Evolutionary conservation across 2,329 filamentous ascomycete genomes (phyloP).

Genomic region (Huntiella savannae): DNA sequence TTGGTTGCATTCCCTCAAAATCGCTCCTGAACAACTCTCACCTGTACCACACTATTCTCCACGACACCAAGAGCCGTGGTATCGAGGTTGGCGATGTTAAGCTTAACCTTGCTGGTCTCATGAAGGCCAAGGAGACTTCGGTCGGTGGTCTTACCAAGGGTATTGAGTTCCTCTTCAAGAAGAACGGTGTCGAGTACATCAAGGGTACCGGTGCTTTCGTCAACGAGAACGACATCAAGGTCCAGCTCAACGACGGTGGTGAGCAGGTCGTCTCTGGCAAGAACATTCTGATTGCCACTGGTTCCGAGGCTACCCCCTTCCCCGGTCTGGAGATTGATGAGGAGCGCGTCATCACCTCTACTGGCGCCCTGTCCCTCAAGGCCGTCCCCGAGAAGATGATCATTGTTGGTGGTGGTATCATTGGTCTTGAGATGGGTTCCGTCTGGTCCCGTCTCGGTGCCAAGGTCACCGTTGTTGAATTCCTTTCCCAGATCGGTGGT

Average conservation of each 20-base stretch:
- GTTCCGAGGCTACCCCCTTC: slow-evolving; percentile 88
- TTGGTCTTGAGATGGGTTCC: slow-evolving; percentile 94
- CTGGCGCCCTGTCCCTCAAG: slow-evolving; percentile 73
- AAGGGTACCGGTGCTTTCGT: slow-evolving; percentile 80
- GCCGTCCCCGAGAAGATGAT: slow-evolving; percentile 92
- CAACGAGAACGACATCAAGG: slow-evolving; percentile 79
- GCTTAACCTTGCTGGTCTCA: slow-evolving; percentile 85
- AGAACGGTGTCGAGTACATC: slow-evolving; percentile 96
- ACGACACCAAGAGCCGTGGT: slow-evolving; percentile 92
- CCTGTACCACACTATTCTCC: slow-evolving; percentile 88
- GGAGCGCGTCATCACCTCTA: slow-evolving; percentile 93
- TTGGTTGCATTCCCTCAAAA: slow-evolving; percentile 98
- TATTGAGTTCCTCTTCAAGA: slow-evolving; percentile 96
- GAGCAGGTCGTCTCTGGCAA: slow-evolving; percentile 75
- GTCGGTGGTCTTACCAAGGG: slow-evolving; percentile 84
- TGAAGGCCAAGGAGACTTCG: slow-evolving; percentile 95
- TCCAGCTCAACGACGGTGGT: slow-evolving; percentile 76
- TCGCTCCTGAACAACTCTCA: slow-evolving; percentile 99
- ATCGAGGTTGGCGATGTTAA: slow-evolving; percentile 96
- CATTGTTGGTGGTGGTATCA: slow-evolving; percentile 96
- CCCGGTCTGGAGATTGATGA: slow-evolving; percentile 91
- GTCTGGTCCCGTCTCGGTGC: slow-evolving; percentile 90
- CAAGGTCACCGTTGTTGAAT: slow-evolving; percentile 95
- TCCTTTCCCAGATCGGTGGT: slow-evolving; percentile 86
- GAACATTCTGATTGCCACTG: slow-evolving; percentile 96